Evolutionary conservation across 2,329 filamentous ascomycete species (phyloP).

Genomic region (Cladosporium halotolerans): DNA sequence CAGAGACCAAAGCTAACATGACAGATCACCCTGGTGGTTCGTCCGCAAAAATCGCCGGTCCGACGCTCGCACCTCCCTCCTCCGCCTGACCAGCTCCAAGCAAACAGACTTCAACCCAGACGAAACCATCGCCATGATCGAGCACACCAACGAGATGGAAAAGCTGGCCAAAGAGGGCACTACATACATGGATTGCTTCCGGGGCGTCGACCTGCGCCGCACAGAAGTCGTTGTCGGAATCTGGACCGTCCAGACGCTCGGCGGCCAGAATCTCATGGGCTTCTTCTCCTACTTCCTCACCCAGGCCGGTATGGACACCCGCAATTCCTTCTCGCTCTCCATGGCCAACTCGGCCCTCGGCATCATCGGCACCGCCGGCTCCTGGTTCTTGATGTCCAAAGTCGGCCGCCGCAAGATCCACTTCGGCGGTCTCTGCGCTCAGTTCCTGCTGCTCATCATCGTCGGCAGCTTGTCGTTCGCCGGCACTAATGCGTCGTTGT

Average conservation of each 20-base stretch:
- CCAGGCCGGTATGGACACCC: conserved; percentile 37
- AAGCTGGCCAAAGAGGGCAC: conserved; percentile 11
- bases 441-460: conserved; percentile 64
- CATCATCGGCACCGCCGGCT: conserved; percentile 70
- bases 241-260: conserved; percentile 37
- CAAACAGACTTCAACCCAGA: conserved; percentile 53
- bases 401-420: conserved; percentile 70
- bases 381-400: conserved; percentile 69
- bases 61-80: conserved; percentile 14
- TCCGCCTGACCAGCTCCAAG: conserved; percentile 13
- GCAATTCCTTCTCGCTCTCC: conserved; percentile 36
- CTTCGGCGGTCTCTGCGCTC: conserved; percentile 62
- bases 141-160: conserved; percentile 56
- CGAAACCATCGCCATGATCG: conserved; percentile 83
- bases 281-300: conserved; percentile 42
- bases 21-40: conserved; percentile 23
- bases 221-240: conserved; percentile 44
- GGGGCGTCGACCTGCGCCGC: conserved; percentile 28
- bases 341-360: conserved; percentile 55
- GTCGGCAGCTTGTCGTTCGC: conserved; percentile 32
- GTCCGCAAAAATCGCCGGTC: conserved; percentile 21
- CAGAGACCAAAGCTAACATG: neutral
- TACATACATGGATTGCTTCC: conserved; percentile 32
- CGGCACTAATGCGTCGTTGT: conserved; percentile 42
- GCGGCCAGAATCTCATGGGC: conserved; percentile 8